Conservation (phyloP, 108 stramenopile genomes). For the Pseudonitzschia multistriata region DNA sequence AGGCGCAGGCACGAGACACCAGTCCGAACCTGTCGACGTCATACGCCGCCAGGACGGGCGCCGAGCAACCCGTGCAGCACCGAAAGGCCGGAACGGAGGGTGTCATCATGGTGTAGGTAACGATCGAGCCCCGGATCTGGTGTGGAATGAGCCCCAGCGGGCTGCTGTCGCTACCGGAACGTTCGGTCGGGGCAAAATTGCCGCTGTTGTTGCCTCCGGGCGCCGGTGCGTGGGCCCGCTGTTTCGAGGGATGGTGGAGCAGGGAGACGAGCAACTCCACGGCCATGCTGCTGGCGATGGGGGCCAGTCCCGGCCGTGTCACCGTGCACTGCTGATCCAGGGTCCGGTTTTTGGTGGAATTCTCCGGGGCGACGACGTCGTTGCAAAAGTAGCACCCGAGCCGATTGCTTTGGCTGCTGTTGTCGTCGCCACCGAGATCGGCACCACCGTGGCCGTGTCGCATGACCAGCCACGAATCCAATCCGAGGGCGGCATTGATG, state of each 20-base stretch:
- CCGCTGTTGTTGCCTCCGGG: conserved; percentile 2
- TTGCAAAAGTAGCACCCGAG: conserved; percentile 99
- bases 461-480: conserved; percentile 97
- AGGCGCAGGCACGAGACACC: conserved; percentile 76
- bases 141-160: conserved; percentile 85
- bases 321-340: conserved; percentile 99
- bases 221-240: conserved; percentile 57
- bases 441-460: conserved; percentile 80
- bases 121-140: conserved; percentile 92
- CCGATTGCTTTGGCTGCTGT: conserved; percentile 14
- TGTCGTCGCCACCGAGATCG: too few species aligned
- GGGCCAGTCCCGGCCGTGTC: conserved; percentile 96
- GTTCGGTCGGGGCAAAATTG: conserved; percentile 45
- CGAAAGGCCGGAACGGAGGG: conserved; percentile 88
- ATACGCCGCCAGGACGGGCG: conserved; percentile 79
- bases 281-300: conserved; percentile 92
- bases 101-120: conserved; percentile 88
- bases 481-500: conserved; percentile 95
- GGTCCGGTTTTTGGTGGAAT: conserved; percentile 93
- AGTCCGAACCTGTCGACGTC: conserved; percentile 65
- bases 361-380: conserved; percentile 96
- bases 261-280: conserved; percentile 93
- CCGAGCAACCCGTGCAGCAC: conserved; percentile 91
- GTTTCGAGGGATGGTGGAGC: conserved; percentile 83
- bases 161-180: conserved; percentile 15